Conservation (phyloP, 2,329 filamentous ascomycete genomes). For the Harringtonia lauricola region DNA sequence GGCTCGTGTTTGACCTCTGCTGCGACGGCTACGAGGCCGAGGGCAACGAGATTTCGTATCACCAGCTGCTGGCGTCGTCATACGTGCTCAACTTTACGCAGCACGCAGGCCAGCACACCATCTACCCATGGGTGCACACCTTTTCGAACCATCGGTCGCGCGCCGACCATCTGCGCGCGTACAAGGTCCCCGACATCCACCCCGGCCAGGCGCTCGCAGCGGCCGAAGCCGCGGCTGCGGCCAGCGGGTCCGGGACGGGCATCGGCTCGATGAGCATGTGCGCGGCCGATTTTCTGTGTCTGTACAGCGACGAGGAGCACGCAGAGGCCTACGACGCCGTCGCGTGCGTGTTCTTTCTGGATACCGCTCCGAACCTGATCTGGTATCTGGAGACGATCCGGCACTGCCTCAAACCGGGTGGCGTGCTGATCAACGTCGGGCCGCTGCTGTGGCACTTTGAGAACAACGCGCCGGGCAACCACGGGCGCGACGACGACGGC, state of each 20-base stretch:
- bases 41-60: slow-evolving; percentile 94
- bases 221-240: slow-evolving; percentile 12
- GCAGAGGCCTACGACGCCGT: slow-evolving; percentile 64
- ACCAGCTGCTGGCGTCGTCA: slow-evolving; percentile 80
- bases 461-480: slow-evolving; percentile 51
- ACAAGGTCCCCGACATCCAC: slow-evolving; percentile 72
- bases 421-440: slow-evolving; percentile 80
- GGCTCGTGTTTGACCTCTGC: slow-evolving; percentile 82
- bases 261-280: slow-evolving; percentile 79
- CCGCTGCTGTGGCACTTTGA: slow-evolving; percentile 95
- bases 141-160: slow-evolving; percentile 79
- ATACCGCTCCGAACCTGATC: slow-evolving; percentile 89
- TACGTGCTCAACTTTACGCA: slow-evolving; percentile 62
- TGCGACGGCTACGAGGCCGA: slow-evolving; percentile 62
- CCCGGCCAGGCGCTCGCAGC: slow-evolving; percentile 43
- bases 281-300: slow-evolving; percentile 82
- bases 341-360: slow-evolving; percentile 88
- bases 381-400: slow-evolving; percentile 77
- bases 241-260: slow-evolving; percentile 2
- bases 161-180: slow-evolving; percentile 61
- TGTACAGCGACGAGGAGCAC: slow-evolving; percentile 60
- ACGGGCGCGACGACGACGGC: slow-evolving; percentile 39
- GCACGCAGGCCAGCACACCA: slow-evolving; percentile 49
- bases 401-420: slow-evolving; percentile 65
- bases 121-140: slow-evolving; percentile 77